phyloP scores from a whole-genome alignment of 495 filamentous ascomycete species.

The Massariosphaeria phaeospora region DNA sequence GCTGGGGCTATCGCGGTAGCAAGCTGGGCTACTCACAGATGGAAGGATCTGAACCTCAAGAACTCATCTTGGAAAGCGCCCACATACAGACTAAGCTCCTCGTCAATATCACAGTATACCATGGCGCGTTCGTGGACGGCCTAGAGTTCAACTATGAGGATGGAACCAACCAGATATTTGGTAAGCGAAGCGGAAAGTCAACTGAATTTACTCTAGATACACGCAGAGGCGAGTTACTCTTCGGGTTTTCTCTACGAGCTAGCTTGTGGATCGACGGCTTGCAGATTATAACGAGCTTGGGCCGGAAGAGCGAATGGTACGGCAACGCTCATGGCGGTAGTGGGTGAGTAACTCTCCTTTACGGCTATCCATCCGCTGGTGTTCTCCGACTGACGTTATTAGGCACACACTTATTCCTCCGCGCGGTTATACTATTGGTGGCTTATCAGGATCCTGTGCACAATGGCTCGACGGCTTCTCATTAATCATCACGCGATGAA shows the following conservation, averaged over 20 bases:
- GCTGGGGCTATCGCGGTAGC: conserved; percentile 67
- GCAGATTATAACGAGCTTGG: conserved; percentile 83
- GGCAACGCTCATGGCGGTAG: conserved; percentile 78
- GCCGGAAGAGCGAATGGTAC: conserved; percentile 76
- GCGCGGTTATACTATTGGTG: conserved; percentile 81
- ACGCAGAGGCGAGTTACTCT: conserved; percentile 75
- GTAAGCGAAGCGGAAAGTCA: conserved; percentile 69
- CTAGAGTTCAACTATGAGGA: conserved; percentile 94
- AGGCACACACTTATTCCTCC: conserved; percentile 89
- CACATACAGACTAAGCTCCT: conserved; percentile 67
- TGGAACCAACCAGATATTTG: conserved; percentile 79
- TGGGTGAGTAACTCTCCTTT: conserved; percentile 54
- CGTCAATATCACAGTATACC: conserved; percentile 68
- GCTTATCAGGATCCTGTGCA: conserved; percentile 75
- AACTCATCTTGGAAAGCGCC: conserved; percentile 69
- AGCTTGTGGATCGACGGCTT: conserved; percentile 86
- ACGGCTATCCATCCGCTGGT: conserved; percentile 14
- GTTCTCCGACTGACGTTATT: conserved; percentile 5
- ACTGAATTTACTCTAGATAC: conserved; percentile 79
- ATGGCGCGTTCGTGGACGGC: conserved; percentile 74
- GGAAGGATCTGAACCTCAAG: conserved; percentile 64
- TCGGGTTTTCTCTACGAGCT: conserved; percentile 80
- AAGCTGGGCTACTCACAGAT: conserved; percentile 70
- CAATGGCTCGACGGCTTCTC: conserved; percentile 86
- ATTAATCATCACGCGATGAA: conserved; percentile 67